Conservation (phyloP, 371 early-diverging fungal genomes). For the Coemansia sp. region DNA sequence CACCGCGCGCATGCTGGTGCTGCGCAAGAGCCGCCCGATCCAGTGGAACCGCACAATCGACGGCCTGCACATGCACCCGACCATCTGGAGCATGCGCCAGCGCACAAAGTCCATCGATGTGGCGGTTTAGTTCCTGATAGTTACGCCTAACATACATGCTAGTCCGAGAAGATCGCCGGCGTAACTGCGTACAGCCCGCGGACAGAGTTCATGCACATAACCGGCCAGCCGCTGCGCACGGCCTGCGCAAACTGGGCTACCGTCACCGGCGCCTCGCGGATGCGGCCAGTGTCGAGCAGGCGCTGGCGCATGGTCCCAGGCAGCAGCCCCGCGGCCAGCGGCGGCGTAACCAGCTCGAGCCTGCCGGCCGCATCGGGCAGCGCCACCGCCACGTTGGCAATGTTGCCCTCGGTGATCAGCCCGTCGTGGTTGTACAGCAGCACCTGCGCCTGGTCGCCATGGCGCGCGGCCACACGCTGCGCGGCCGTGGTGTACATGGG, state of each 20-base stretch:
- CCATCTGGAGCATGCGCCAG: slow-evolving; percentile 55
- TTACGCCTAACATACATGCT: no score
- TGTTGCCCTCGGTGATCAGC: slow-evolving; percentile 32
- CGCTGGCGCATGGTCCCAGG: slow-evolving; percentile 37
- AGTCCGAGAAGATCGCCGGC: neutral
- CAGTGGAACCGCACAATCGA: slow-evolving; percentile 69
- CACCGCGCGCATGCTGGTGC: slow-evolving; percentile 61
- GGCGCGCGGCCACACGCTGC: neutral
- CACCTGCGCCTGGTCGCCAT: slow-evolving; percentile 22
- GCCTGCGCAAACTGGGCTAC: slow-evolving; percentile 33
- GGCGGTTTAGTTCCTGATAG: neutral
- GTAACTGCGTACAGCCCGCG: slow-evolving; percentile 27
- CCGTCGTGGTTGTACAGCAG: slow-evolving; percentile 22
- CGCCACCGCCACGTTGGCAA: slow-evolving; percentile 43
- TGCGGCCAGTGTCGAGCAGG: slow-evolving; percentile 20
- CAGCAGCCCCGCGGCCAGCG: slow-evolving; percentile 17
- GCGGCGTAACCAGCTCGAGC: slow-evolving; percentile 31
- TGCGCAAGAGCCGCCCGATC: slow-evolving; percentile 62
- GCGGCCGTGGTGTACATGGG: slow-evolving; percentile 22
- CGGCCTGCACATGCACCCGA: slow-evolving; percentile 76
- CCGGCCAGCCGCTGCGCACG: slow-evolving; percentile 24
- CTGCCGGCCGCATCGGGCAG: slow-evolving; percentile 14
- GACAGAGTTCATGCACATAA: slow-evolving; percentile 47
- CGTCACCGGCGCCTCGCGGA: slow-evolving; percentile 26
- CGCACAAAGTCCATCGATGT: slow-evolving; percentile 30